Conservation (phyloP, 83 land plant genomes). For the Diphasiastrum complanatum region DNA sequence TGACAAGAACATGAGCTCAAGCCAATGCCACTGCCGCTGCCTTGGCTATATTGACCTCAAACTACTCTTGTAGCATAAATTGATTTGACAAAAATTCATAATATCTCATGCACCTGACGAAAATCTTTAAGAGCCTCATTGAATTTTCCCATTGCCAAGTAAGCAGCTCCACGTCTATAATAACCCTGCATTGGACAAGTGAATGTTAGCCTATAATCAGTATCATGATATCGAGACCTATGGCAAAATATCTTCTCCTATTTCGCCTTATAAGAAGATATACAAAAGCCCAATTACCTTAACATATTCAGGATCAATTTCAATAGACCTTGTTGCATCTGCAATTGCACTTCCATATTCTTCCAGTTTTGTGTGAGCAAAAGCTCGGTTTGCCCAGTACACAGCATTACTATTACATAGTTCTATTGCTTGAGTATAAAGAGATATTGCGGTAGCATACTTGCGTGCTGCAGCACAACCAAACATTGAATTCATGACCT, state of each 20-base stretch:
- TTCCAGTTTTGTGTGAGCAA: constrained; percentile 88
- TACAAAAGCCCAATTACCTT: constrained; percentile 43
- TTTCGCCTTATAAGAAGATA: neutral
- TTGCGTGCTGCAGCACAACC: constrained; percentile 59
- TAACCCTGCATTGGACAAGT: constrained; percentile 54
- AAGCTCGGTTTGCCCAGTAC: constrained; percentile 90
- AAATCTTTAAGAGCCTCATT: constrained; percentile 96
- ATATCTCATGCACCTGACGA: constrained; percentile 57
- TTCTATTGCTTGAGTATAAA: constrained; percentile 77
- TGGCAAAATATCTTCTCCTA: neutral
- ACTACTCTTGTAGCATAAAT: too few species aligned
- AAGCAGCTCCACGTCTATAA: constrained; percentile 91
- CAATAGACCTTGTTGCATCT: constrained; percentile 90
- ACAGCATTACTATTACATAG: constrained; percentile 72
- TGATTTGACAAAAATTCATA: neutral
- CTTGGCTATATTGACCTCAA: too few species aligned
- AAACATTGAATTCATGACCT: neutral
- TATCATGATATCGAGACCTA: neutral
- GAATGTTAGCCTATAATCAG: neutral
- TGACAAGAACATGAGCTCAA: too few species aligned
- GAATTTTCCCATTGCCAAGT: constrained; percentile 89
- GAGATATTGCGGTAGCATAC: constrained; percentile 66
- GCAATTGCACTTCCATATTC: constrained; percentile 94
- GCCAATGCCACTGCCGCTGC: too few species aligned
- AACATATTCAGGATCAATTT: constrained; percentile 70